Evolutionary conservation across 78 protist genomes (phyloP).

Genomic region (Dictyostelium firmibasis): DNA sequence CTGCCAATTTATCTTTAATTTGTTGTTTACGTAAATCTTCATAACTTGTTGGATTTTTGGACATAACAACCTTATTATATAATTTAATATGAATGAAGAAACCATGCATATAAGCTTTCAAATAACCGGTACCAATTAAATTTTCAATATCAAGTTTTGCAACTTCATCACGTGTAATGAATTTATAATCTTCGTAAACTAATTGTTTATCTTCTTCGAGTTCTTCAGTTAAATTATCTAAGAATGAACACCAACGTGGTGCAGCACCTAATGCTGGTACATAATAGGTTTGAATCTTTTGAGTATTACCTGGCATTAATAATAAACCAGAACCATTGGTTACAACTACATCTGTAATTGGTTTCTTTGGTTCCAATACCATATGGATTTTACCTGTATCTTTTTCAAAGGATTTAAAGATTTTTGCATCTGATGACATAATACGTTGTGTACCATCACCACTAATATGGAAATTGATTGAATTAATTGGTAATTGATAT

Average conservation of each 20-base stretch:
- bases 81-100: slow-evolving; percentile 89
- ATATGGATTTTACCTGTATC: slow-evolving; percentile 62
- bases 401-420: slow-evolving; percentile 88
- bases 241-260: slow-evolving; percentile 97
- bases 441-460: slow-evolving; percentile 46
- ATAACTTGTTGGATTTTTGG: slow-evolving; percentile 83
- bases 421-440: slow-evolving; percentile 82
- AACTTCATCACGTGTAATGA: slow-evolving; percentile 95
- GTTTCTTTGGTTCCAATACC: slow-evolving; percentile 88
- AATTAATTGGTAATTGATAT: slow-evolving; percentile 87
- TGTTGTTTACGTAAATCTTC: slow-evolving; percentile 52
- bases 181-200: slow-evolving; percentile 94
- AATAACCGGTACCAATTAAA: slow-evolving; percentile 84
- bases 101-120: slow-evolving; percentile 97
- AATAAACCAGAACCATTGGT: slow-evolving; percentile 89
- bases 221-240: slow-evolving; percentile 96
- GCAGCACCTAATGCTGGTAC: slow-evolving; percentile 97
- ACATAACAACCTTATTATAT: slow-evolving; percentile 60
- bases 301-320: slow-evolving; percentile 88
- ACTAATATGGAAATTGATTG: slow-evolving; percentile 79
- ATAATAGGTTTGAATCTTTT: slow-evolving; percentile 89
- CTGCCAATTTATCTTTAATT: slow-evolving; percentile 64
- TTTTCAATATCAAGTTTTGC: slow-evolving; percentile 45
- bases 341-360: slow-evolving; percentile 75
- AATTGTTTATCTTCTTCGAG: slow-evolving; percentile 86